Percentiles rank a stretch among this genome's conserved stretches.
Conservation (phyloP, 2,329 filamentous ascomycete species). For the Xylaria sp. region DNA sequence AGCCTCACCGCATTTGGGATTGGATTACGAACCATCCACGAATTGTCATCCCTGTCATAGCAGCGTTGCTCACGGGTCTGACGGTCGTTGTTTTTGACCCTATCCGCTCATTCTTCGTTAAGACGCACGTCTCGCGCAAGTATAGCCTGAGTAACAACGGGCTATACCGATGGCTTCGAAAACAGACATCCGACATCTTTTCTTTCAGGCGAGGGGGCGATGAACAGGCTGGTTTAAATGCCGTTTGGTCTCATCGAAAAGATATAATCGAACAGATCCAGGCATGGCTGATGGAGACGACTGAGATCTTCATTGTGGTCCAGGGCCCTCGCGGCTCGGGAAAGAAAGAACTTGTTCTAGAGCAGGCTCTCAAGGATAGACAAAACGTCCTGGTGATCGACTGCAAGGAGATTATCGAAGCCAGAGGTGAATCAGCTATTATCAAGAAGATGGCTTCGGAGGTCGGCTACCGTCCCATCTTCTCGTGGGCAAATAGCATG, state of each 20-base stretch:
- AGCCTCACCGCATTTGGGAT: conserved; percentile 79
- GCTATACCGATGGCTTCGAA: conserved; percentile 81
- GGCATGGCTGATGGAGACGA: conserved; percentile 85
- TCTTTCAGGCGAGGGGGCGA: conserved; percentile 60
- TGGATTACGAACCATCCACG: conserved; percentile 87
- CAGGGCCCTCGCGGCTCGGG: conserved; percentile 91
- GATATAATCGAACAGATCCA: conserved; percentile 81
- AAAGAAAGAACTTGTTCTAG: conserved; percentile 84
- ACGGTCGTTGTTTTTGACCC: conserved; percentile 93
- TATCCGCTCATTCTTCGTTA: conserved; percentile 91
- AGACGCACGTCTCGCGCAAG: conserved; percentile 79
- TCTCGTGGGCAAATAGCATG: conserved; percentile 95
- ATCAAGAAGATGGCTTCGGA: conserved; percentile 80
- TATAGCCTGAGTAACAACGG: conserved; percentile 76
- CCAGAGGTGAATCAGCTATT: conserved; percentile 82
- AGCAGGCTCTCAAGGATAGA: conserved; percentile 78
- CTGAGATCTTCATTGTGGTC: conserved; percentile 91
- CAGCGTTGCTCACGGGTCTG: conserved; percentile 79
- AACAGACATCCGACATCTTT: conserved; percentile 70
- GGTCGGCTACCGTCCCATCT: conserved; percentile 91
- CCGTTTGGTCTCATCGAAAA: conserved; percentile 87
- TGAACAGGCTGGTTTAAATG: conserved; percentile 73
- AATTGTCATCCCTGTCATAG: conserved; percentile 82
- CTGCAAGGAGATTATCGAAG: conserved; percentile 92
- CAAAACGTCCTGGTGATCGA: conserved; percentile 84